Percentiles rank a stretch among this genome's conserved stretches.
Evolutionary conservation across 2,329 filamentous ascomycete species (phyloP).

Genomic region (Penicillium sumatraense): DNA sequence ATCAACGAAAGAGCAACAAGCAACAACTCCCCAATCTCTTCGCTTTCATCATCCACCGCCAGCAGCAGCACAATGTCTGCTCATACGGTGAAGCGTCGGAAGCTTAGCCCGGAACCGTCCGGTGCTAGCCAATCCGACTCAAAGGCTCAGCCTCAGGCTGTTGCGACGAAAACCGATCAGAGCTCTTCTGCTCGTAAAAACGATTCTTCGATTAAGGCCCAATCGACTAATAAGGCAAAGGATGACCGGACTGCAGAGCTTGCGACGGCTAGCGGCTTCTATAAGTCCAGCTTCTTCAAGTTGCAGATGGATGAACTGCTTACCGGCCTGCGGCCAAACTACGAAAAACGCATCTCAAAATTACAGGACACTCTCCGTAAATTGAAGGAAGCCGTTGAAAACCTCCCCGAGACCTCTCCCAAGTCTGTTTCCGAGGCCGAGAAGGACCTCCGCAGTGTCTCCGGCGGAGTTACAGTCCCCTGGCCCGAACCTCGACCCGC

Average conservation of each 20-base stretch:
- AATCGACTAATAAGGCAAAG: conserved; percentile 22
- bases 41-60: no score
- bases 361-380: conserved; percentile 60
- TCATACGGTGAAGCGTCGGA: conserved; percentile 51
- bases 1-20: no score
- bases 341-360: conserved; percentile 59
- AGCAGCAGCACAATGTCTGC: conserved; percentile 39
- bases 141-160: conserved; percentile 15
- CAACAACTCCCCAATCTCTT: no score
- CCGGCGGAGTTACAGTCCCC: conserved; percentile 71
- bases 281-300: conserved; percentile 70
- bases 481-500: conserved; percentile 81
- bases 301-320: conserved; percentile 69
- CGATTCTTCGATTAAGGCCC: conserved; percentile 26
- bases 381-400: conserved; percentile 62
- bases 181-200: conserved; percentile 15
- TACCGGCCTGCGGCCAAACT: conserved; percentile 60
- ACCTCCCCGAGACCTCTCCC: conserved; percentile 56
- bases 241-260: conserved; percentile 39
- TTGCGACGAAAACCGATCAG: conserved; percentile 30
- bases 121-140: conserved; percentile 9
- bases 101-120: conserved; percentile 45
- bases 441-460: conserved; percentile 67
- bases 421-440: conserved; percentile 67
- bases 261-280: conserved; percentile 55